Evolutionary conservation across 148 eudicot species (phyloP).

Genomic region (Diospyros kaki): DNA sequence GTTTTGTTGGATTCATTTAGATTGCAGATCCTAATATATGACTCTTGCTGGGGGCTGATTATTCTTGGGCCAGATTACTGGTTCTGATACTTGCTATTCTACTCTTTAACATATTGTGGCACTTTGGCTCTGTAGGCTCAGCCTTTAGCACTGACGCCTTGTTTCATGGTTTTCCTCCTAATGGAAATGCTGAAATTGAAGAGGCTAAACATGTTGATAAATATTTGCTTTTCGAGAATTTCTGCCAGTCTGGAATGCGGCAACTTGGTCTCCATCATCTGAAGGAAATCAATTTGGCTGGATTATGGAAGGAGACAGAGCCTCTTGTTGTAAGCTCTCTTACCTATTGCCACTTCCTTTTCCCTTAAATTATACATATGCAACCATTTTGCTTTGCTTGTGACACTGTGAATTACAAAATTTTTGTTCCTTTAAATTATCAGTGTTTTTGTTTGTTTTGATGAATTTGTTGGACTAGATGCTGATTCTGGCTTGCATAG

Average conservation of each 20-base stretch:
- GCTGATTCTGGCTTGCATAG: neutral
- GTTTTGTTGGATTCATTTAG: neutral
- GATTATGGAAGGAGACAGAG: slow-evolving; percentile 62
- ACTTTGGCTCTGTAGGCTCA: slow-evolving; percentile 20
- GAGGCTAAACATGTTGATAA: slow-evolving; percentile 33
- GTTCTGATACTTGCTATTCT: slow-evolving; percentile 6
- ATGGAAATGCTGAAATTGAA: slow-evolving; percentile 18
- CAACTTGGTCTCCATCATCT: slow-evolving; percentile 56
- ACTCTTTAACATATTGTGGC: slow-evolving; percentile 11
- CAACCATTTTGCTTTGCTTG: neutral
- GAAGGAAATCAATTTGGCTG: slow-evolving; percentile 45
- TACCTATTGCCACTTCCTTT: neutral
- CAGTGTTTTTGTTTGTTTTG: neutral
- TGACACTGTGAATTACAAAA: neutral
- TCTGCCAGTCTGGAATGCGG: slow-evolving; percentile 45
- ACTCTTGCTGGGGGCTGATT: neutral
- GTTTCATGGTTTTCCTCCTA: slow-evolving; percentile 16
- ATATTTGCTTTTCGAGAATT: slow-evolving; percentile 54
- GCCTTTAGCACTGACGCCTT: slow-evolving; percentile 13
- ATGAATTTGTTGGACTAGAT: neutral
- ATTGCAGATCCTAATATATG: neutral
- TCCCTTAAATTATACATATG: neutral
- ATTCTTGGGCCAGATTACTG: slow-evolving; percentile 1
- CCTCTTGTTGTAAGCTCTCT: slow-evolving; percentile 54
- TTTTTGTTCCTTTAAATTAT: neutral